These are phyloP conservation scores for Cutaneotrichosporon mucoides DNA, from an alignment of 1,284 basidiomycete genomes.

Conservation along the genomic window DNA sequence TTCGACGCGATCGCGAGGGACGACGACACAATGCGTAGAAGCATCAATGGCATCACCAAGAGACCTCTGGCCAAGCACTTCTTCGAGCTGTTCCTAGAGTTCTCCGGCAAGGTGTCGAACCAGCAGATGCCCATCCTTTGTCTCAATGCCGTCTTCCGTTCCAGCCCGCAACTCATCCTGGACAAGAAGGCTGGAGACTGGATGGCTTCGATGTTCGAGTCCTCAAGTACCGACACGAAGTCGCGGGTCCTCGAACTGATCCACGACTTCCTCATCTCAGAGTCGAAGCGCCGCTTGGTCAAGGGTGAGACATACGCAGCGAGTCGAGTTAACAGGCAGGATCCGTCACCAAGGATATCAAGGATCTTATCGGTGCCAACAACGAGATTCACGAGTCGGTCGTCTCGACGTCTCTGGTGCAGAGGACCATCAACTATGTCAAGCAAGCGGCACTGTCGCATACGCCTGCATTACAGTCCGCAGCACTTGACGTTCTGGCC, in stretches of 20 bases:
- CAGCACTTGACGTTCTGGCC: slow-evolving; percentile 84
- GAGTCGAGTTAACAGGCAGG: slow-evolving; percentile 6
- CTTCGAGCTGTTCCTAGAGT: slow-evolving; percentile 62
- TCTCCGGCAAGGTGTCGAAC: slow-evolving; percentile 20
- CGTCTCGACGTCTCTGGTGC: slow-evolving; percentile 87
- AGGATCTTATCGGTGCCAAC: slow-evolving; percentile 88
- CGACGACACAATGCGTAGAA: slow-evolving; percentile 54
- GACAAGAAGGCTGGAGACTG: slow-evolving; percentile 69
- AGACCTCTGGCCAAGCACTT: slow-evolving; percentile 70
- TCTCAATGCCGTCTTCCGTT: slow-evolving; percentile 86
- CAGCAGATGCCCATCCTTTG: slow-evolving; percentile 56
- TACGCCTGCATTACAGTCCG: slow-evolving; percentile 66
- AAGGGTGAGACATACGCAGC: slow-evolving; percentile 51
- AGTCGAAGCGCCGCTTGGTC: slow-evolving; percentile 53
- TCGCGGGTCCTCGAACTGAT: slow-evolving; percentile 77
- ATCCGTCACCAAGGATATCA: slow-evolving; percentile 61
- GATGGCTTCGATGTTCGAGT: slow-evolving; percentile 80
- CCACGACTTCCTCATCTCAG: slow-evolving; percentile 79
- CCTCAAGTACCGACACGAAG: slow-evolving; percentile 64
- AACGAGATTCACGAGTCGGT: slow-evolving; percentile 92
- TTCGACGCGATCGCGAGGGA: slow-evolving; percentile 71
- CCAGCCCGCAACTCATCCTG: slow-evolving; percentile 84
- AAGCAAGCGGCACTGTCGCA: slow-evolving; percentile 73
- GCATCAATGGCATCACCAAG: neutral
- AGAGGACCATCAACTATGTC: slow-evolving; percentile 81